Evolutionary conservation across 1,139 yeast genomes (phyloP).

Genomic region (Geotrichum reessii): DNA sequence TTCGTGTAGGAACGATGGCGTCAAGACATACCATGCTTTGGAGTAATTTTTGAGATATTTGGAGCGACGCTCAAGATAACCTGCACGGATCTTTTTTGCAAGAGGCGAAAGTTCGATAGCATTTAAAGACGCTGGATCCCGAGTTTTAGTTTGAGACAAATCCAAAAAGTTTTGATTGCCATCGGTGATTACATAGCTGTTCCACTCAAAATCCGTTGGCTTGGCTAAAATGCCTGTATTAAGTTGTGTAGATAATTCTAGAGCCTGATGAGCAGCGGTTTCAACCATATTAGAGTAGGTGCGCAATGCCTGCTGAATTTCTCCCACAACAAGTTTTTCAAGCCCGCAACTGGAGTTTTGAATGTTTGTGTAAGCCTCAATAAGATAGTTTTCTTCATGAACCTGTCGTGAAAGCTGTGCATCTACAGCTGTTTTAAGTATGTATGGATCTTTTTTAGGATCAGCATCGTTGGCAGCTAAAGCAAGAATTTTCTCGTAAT

Average conservation of each 20-base stretch:
- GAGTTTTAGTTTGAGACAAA: constrained; percentile 54
- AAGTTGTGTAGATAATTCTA: constrained; percentile 53
- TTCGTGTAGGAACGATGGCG: constrained; percentile 84
- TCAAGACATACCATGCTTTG: constrained; percentile 83
- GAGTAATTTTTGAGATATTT: constrained; percentile 86
- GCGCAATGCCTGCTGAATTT: constrained; percentile 67
- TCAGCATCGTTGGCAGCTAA: constrained; percentile 35
- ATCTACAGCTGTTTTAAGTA: constrained; percentile 66
- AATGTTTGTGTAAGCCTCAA: constrained; percentile 80
- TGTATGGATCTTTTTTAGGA: constrained; percentile 68
- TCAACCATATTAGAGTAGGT: constrained; percentile 22
- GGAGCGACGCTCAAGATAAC: constrained; percentile 81
- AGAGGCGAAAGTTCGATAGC: constrained; percentile 65
- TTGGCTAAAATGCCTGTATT: constrained; percentile 69
- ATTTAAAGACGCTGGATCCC: constrained; percentile 55
- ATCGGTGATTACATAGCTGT: constrained; percentile 66
- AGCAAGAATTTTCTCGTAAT: constrained; percentile 18
- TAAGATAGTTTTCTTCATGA: constrained; percentile 74
- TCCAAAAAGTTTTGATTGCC: constrained; percentile 63
- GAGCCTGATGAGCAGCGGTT: constrained; percentile 21
- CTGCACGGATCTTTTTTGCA: constrained; percentile 67
- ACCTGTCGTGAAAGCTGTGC: constrained; percentile 70
- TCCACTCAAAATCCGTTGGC: constrained; percentile 85
- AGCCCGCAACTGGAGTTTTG: constrained; percentile 84
- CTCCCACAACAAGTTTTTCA: constrained; percentile 80